These are phyloP conservation scores for Aplosporella prunicola DNA, from an alignment of 2,329 filamentous ascomycete species.

Conservation along the genomic window DNA sequence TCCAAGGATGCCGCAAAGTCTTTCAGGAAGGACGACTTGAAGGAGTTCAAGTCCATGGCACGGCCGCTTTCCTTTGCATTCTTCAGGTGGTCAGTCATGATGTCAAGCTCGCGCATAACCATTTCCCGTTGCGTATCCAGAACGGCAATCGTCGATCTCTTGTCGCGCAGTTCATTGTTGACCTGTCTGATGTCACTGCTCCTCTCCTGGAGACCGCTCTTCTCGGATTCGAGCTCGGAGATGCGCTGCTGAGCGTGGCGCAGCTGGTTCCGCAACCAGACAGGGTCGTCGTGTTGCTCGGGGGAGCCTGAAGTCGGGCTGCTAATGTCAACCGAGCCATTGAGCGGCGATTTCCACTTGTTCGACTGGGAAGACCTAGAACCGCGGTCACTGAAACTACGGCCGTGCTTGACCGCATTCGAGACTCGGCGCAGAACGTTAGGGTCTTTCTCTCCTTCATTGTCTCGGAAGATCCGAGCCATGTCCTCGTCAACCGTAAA, in stretches of 20 bases:
- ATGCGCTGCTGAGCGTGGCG: constrained; percentile 75
- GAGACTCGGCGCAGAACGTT: constrained; percentile 83
- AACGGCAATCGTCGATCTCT: constrained; percentile 89
- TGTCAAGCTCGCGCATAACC: constrained; percentile 83
- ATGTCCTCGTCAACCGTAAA: constrained; percentile 96
- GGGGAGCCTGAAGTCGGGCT: constrained; percentile 60
- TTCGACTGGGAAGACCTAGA: constrained; percentile 26
- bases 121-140: constrained; percentile 92
- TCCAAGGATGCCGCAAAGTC: constrained; percentile 55
- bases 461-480: constrained; percentile 66
- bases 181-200: constrained; percentile 62
- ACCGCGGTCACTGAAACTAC: constrained; percentile 65
- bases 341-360: constrained; percentile 30
- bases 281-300: constrained; percentile 36
- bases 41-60: constrained; percentile 66
- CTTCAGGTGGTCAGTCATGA: constrained; percentile 80
- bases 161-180: constrained; percentile 81
- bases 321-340: constrained; percentile 47
- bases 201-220: constrained; percentile 44
- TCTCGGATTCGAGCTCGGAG: constrained; percentile 75
- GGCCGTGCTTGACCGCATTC: constrained; percentile 85
- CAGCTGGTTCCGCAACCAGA: constrained; percentile 57
- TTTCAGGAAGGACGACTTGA: constrained; percentile 52
- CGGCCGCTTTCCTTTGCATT: constrained; percentile 74
- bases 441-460: constrained; percentile 29